phyloP scores from a whole-genome alignment of 2,329 filamentous ascomycete species.

The Sclerotinia trifoliorum region DNA sequence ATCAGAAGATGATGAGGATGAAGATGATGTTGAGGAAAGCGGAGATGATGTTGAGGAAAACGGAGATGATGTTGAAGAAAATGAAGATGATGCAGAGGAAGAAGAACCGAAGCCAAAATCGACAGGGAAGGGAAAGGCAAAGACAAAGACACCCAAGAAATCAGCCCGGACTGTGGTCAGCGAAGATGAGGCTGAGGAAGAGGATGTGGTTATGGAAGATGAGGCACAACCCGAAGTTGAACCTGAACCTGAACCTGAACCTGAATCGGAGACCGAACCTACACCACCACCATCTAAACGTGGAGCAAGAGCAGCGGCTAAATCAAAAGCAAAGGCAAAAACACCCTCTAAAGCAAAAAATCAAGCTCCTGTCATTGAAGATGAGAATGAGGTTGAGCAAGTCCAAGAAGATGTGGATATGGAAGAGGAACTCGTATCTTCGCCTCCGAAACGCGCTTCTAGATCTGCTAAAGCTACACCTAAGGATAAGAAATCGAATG shows the following conservation, averaged over 20 bases:
- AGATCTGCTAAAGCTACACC: slow-evolving; percentile 5
- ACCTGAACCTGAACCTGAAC: too few relatives aligned
- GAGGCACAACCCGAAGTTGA: background rate
- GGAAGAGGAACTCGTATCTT: slow-evolving; percentile 6
- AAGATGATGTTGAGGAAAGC: slow-evolving; percentile 22
- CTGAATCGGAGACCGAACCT: background rate
- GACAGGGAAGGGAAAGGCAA: background rate
- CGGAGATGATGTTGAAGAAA: slow-evolving; percentile 19
- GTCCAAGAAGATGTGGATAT: slow-evolving; percentile 21
- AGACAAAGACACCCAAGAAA: slow-evolving; percentile 14
- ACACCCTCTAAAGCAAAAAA: background rate
- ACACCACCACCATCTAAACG: slow-evolving; percentile 6
- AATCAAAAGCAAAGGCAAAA: slow-evolving; percentile 8
- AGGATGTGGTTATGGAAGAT: slow-evolving; percentile 15
- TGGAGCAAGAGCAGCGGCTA: background rate
- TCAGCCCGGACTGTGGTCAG: background rate
- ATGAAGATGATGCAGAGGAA: slow-evolving; percentile 25
- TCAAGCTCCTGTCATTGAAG: background rate
- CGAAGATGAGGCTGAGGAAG: slow-evolving; percentile 13
- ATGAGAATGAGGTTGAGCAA: slow-evolving; percentile 18
- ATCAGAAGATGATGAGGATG: slow-evolving; percentile 32
- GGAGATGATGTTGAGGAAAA: slow-evolving; percentile 20
- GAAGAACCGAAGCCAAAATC: slow-evolving; percentile 21
- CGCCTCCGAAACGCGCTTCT: background rate
- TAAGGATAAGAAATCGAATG: background rate